phyloP scores from a whole-genome alignment of 352 stramenopile genomes.

The Phytophthora rubi region DNA sequence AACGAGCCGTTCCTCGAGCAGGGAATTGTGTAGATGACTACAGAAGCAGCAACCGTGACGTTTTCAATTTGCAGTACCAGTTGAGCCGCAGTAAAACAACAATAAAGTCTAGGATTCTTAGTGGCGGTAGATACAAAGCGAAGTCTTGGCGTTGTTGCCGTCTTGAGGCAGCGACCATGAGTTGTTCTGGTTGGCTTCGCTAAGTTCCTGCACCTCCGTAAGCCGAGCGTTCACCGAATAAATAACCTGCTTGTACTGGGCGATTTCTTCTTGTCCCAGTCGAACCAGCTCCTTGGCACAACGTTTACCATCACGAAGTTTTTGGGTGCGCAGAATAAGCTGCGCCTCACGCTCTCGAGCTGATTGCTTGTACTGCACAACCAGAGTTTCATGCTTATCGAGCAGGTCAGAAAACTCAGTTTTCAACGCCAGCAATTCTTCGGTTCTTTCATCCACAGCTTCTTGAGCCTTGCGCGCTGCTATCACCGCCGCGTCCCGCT shows the following conservation, averaged over 20 bases:
- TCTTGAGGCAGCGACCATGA: slow-evolving; percentile 36
- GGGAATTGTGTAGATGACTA: slow-evolving; percentile 65
- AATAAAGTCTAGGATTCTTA: slow-evolving; percentile 40
- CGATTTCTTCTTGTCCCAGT: slow-evolving; percentile 58
- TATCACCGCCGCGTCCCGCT: slow-evolving; percentile 48
- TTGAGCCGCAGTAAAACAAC: slow-evolving; percentile 5
- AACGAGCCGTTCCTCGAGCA: slow-evolving; percentile 80
- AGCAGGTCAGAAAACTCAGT: slow-evolving; percentile 71
- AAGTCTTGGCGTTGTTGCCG: slow-evolving; percentile 42
- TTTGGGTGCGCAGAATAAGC: slow-evolving; percentile 37
- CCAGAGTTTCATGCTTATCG: slow-evolving; percentile 53
- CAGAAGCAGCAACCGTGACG: slow-evolving; percentile 1
- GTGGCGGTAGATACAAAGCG: slow-evolving; percentile 74
- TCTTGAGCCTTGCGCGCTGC: slow-evolving; percentile 41
- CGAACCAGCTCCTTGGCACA: slow-evolving; percentile 60
- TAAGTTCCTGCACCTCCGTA: slow-evolving; percentile 53
- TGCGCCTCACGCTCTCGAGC: slow-evolving; percentile 48
- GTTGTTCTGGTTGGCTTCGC: slow-evolving; percentile 36
- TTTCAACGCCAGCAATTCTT: slow-evolving; percentile 65
- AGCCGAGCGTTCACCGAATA: slow-evolving; percentile 64
- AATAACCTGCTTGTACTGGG: slow-evolving; percentile 72
- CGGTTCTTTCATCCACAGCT: slow-evolving; percentile 46
- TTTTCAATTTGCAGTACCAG: slow-evolving; percentile 13
- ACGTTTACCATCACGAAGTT: slow-evolving; percentile 49
- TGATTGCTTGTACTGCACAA: slow-evolving; percentile 49